Evolutionary conservation across 352 stramenopile genomes (phyloP), one percentile per base, ranked within the genome.

Genomic region (Phytophthora cactorum): DNA sequence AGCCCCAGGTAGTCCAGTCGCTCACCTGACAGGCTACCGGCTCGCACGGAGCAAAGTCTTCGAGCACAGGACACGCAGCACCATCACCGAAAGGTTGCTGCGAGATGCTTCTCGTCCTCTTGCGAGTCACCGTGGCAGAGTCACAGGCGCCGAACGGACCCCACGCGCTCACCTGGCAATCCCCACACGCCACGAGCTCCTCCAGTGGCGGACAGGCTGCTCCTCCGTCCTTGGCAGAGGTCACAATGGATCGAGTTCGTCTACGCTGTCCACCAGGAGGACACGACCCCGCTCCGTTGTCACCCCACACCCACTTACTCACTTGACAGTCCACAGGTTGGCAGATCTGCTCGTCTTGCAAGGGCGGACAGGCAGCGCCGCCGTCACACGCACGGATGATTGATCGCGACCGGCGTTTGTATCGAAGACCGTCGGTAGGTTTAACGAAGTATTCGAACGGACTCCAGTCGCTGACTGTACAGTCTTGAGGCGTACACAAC

Each of bases 101-200:
- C 34, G 78, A 81, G 49, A 92, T 50, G 3, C 44, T 78, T 17
- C 84, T 76, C 5, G 76, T 81, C 5, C 79, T 70, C 11, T 84
- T 88, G 44, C 81, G 81, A 10, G 55, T 72, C 29, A 76, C 57
- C 2, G 62, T 75, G 0, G 38, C 49, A 10, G 68, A 43, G 31
- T 83, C 70, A 57, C 78, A 86, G 2, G 63, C 15, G 11, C 70
- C 44, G 52, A 75, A 91, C 0, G 61, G 34, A n/a, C 66, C 75
- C 79, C 82, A 92, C 2, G 76, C 72, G 39, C 79, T 78, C 25
- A 89, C 75, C 11, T 82, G 78, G 25, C 84, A 92, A 59, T 92
- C 73, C 2, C 85, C 70, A 31, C 80, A 81, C 0, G 65, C 74
- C 7, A 89, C 68, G 0, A 57, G 66, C 34, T 81, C 73, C 9